Base-by-base conservation (phyloP, 1,284 basidiomycete genomes). In the Ustilago hordei region DNA sequence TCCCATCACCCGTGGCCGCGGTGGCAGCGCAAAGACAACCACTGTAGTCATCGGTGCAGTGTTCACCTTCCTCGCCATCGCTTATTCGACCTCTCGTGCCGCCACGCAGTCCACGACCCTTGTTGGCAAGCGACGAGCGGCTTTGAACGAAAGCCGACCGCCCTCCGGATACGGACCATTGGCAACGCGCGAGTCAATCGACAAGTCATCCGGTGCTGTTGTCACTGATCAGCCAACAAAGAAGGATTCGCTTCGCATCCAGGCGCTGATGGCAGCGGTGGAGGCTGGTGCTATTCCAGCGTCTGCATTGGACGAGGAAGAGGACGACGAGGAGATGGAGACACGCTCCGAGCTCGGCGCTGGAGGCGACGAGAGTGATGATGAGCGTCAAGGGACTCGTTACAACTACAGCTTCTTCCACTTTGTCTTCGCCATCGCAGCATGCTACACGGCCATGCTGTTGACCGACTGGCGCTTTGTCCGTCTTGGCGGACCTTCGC, bases 351-450 rank as follows among this genome's bases (percentile, higher is more conserved):
- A 73, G 17, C 58, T 92, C 28, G 66, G 87, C 32, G 86, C 90
- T 34, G 91, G 91, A 2, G 91, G 91, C 1, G 93, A 95, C 72
- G 90, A 91, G 41, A 88, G 91, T 60, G 96, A 99, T 85, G 97
- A 99, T 81, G 96, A 99, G 87, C 91, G 93, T 36, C 90, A 92
- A 53, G 95, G 95, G n/a, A 97, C 95, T n/a, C 92, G 94, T 75
- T 99, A 99, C 88, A 97, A 97, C 83, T 98, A 99, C 86, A 91
- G 94, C 17, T 98, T 95, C 93, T 99, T 99, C 91, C 96, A 99
- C 87, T 88, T 97, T 86, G 98, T 99, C 84, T 99, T 99, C 86
- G 92, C 93, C 55, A 93, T 98, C 78, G 97, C 92, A 19, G 90
- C 94, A 17, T 98, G 98, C 95, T 99, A 99, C 87, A 95, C 98